phyloP scores from a whole-genome alignment of 495 filamentous ascomycete genomes.

The Pyrenopolyporus hunteri region DNA sequence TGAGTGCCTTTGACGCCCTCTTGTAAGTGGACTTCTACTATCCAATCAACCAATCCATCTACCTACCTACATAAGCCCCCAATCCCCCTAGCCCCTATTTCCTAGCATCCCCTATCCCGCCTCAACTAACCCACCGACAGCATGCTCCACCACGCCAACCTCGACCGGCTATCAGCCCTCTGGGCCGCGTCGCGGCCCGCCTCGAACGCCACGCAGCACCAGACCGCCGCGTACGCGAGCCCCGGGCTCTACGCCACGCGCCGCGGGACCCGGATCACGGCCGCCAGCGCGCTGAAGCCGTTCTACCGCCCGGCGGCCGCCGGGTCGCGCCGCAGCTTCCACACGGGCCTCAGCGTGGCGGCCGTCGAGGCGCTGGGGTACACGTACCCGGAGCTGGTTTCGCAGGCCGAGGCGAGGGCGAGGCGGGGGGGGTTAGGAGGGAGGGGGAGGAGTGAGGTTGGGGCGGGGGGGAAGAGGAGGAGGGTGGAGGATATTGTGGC shows the following conservation, averaged over 20 bases:
- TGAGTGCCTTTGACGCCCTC: slow-evolving; percentile 47
- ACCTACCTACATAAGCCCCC: neutral
- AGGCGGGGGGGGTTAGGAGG: slow-evolving; percentile 7
- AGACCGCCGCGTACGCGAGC: slow-evolving; percentile 26
- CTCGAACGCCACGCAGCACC: slow-evolving; percentile 39
- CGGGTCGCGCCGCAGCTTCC: slow-evolving; percentile 40
- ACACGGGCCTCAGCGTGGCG: slow-evolving; percentile 48
- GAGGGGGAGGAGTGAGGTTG: slow-evolving; percentile 18
- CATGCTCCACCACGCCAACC: slow-evolving; percentile 53
- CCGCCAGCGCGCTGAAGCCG: slow-evolving; percentile 52
- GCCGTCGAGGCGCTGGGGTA: slow-evolving; percentile 49
- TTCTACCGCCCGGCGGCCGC: no score
- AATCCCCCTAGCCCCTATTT: neutral
- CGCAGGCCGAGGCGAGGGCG: slow-evolving; percentile 24
- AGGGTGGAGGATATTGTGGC: no score
- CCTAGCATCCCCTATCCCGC: no score
- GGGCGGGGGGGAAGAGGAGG: slow-evolving; percentile 7
- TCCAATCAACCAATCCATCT: neutral
- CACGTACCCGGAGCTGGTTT: slow-evolving; percentile 51
- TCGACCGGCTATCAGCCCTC: slow-evolving; percentile 56
- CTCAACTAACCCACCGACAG: no score
- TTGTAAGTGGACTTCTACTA: slow-evolving; percentile 39
- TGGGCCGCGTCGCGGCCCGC: slow-evolving; percentile 49
- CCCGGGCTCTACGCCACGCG: slow-evolving; percentile 45
- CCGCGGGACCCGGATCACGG: slow-evolving; percentile 39